Evolutionary conservation across 495 filamentous ascomycete species (phyloP).

Genomic region (Poronia punctata): DNA sequence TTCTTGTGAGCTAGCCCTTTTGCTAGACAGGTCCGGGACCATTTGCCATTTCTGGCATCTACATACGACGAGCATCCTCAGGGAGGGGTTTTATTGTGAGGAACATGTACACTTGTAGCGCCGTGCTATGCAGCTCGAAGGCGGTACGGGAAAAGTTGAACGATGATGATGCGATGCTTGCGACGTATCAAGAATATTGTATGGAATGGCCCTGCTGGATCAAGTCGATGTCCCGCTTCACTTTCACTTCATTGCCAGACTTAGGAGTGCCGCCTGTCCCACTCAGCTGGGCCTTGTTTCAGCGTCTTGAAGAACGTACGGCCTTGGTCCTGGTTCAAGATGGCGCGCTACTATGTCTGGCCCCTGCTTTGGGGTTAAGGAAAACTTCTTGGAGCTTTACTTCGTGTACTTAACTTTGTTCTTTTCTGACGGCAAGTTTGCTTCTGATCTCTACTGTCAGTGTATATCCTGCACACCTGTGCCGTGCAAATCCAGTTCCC

Average conservation of each 20-base stretch:
- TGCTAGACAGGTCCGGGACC: slow-evolving; percentile 6
- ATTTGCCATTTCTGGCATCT: slow-evolving; percentile 6
- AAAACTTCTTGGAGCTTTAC: not conserved
- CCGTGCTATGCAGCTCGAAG: slow-evolving; percentile 1
- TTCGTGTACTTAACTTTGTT: slow-evolving; percentile 9
- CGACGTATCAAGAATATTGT: slow-evolving; percentile 12
- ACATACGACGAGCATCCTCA: slow-evolving; percentile 6
- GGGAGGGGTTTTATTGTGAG: slow-evolving; percentile 8
- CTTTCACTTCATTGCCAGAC: slow-evolving; percentile 22
- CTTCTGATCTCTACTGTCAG: slow-evolving; percentile 4
- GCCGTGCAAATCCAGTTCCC: not conserved
- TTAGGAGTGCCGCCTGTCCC: slow-evolving; percentile 11
- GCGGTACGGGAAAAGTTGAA: not conserved
- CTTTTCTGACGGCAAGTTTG: not conserved
- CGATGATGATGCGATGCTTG: slow-evolving; percentile 13
- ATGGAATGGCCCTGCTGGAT: slow-evolving; percentile 11
- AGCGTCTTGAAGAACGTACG: slow-evolving; percentile 41
- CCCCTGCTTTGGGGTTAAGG: slow-evolving; percentile 11
- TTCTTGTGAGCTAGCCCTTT: slow-evolving; percentile 9
- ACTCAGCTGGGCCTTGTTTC: slow-evolving; percentile 36
- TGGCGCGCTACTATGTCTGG: slow-evolving; percentile 12
- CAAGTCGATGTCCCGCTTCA: slow-evolving; percentile 12
- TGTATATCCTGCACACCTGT: not conserved
- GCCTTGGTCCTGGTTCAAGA: not conserved
- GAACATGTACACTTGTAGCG: not conserved